phyloP scores from a whole-genome alignment of 225 moss, liverwort and hornwort genomes.

The Rhytidiadelphus loreus region DNA sequence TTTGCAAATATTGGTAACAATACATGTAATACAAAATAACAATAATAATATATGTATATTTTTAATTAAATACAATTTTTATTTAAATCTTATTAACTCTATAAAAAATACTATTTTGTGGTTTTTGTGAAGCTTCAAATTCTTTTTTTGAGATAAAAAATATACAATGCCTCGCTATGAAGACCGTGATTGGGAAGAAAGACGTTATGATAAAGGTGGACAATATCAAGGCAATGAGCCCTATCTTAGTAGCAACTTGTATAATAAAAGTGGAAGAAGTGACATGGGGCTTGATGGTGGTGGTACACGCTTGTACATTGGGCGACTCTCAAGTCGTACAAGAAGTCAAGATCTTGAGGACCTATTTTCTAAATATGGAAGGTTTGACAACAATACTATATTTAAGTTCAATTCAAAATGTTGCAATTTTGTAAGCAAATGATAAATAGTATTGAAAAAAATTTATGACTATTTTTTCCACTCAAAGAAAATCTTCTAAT shows the following conservation, averaged over 20 bases:
- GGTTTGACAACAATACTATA: slow-evolving; percentile 4
- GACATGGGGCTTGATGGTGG: slow-evolving; percentile 14
- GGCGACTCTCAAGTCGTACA: slow-evolving; percentile 70
- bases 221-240: slow-evolving; percentile 22
- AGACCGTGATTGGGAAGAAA: slow-evolving; percentile 43
- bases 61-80: background rate
- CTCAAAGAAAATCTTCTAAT: too few relatives aligned
- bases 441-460: background rate
- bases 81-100: background rate
- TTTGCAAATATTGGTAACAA: too few relatives aligned
- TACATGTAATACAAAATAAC: background rate
- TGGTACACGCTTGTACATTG: slow-evolving; percentile 78
- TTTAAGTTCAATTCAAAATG: background rate
- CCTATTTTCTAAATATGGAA: slow-evolving; percentile 78
- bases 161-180: slow-evolving; percentile 53
- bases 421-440: background rate
- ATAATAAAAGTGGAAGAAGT: background rate
- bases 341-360: slow-evolving; percentile 88
- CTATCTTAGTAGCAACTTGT: background rate
- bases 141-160: background rate
- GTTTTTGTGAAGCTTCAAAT: background rate
- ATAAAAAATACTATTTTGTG: background rate
- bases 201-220: slow-evolving; percentile 2
- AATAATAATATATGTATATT: too few relatives aligned
- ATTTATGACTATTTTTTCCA: background rate